These are phyloP conservation scores for Crithidia bombi DNA, from an alignment of 208 protist species.

Conservation along the genomic window DNA sequence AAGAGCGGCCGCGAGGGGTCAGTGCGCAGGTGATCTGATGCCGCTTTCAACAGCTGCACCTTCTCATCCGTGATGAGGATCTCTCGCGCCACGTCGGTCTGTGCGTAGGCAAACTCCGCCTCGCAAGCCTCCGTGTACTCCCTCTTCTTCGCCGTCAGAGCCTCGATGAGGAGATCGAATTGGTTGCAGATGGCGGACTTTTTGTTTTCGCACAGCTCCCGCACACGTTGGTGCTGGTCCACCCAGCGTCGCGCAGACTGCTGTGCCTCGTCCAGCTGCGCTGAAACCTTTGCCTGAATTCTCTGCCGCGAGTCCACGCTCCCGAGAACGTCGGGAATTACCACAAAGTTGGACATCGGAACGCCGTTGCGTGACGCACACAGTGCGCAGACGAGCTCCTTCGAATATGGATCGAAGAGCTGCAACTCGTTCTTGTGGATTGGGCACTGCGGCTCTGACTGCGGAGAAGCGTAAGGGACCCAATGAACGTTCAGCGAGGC, in stretches of 20 bases:
- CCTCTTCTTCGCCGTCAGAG: constrained; percentile 68
- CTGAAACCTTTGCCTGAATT: constrained; percentile 59
- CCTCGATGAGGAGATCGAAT: constrained; percentile 77
- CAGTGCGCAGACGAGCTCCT: constrained; percentile 79
- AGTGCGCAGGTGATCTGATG: constrained; percentile 66
- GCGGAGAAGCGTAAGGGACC: constrained; percentile 65
- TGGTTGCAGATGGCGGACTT: constrained; percentile 75
- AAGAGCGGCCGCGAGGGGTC: constrained; percentile 66
- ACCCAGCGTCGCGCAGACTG: constrained; percentile 66
- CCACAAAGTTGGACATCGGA: constrained; percentile 50
- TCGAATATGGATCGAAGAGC: constrained; percentile 80
- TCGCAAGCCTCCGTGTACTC: constrained; percentile 83
- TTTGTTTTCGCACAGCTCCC: constrained; percentile 60
- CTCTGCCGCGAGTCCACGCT: constrained; percentile 63
- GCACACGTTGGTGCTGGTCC: constrained; percentile 78
- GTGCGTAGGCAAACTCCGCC: constrained; percentile 65
- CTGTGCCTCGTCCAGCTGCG: constrained; percentile 62
- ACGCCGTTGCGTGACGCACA: constrained; percentile 58
- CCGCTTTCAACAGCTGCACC: constrained; percentile 68
- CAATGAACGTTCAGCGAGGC: constrained; percentile 75
- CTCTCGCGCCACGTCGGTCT: constrained; percentile 70
- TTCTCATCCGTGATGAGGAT: constrained; percentile 82
- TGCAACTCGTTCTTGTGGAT: constrained; percentile 80
- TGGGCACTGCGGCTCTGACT: constrained; percentile 78
- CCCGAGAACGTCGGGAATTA: constrained; percentile 80